phyloP scores from a whole-genome alignment of 345 rosid genomes.

The Pugionium dolabratum region DNA sequence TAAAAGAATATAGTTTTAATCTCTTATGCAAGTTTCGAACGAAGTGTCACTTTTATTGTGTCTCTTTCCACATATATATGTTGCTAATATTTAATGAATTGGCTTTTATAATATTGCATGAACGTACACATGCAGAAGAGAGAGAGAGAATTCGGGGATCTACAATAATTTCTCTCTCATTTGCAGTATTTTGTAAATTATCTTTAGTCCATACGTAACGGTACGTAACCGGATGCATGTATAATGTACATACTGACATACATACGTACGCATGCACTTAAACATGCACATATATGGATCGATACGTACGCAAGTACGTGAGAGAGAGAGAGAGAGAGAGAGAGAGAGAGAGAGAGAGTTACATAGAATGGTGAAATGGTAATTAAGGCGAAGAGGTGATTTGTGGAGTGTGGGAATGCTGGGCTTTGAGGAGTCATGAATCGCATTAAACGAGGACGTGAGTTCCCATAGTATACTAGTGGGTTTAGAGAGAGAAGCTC shows the following conservation, averaged over 20 bases:
- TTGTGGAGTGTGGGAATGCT: conserved; percentile 96
- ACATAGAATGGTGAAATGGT: conserved; percentile 57
- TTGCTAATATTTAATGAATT: conserved; percentile 29
- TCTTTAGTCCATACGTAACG: conserved; percentile 30
- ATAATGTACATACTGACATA: conserved; percentile 4
- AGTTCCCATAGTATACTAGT: conserved; percentile 80
- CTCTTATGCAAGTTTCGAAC: conserved; percentile 14
- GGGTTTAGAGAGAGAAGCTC: conserved; percentile 47
- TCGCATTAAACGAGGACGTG: conserved; percentile 80
- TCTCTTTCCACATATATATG: conserved; percentile 32
- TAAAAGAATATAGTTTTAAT: conserved; percentile 14
- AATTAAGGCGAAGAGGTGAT: conserved; percentile 52
- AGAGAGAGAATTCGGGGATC: conserved; percentile 71
- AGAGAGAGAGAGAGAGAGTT: conserved; percentile 37
- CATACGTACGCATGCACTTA: not conserved
- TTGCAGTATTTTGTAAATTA: conserved; percentile 9
- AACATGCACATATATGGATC: conserved; percentile 25
- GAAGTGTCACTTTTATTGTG: conserved; percentile 40
- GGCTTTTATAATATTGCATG: conserved; percentile 50
- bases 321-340: conserved; percentile 14
- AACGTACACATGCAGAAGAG: conserved; percentile 77
- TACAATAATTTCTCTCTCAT: conserved; percentile 40
- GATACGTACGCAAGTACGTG: conserved; percentile 20
- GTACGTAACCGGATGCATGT: conserved; percentile 11
- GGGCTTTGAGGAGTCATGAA: conserved; percentile 95